phyloP scores from a whole-genome alignment of 2,329 filamentous ascomycete species.

The Exophiala calicioides region DNA sequence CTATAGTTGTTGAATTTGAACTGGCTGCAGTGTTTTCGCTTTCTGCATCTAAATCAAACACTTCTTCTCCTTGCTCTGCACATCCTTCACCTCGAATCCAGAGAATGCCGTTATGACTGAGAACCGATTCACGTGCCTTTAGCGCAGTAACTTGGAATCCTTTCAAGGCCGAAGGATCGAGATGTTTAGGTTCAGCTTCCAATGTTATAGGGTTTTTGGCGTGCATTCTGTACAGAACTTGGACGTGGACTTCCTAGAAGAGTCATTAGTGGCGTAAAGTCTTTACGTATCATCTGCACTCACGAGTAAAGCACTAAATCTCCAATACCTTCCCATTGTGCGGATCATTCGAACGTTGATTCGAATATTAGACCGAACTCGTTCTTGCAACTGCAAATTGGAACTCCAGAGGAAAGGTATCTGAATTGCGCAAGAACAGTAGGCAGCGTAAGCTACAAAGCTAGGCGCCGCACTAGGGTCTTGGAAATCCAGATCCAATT shows the following conservation, averaged over 20 bases:
- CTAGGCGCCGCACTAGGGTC: slow-evolving; percentile 4
- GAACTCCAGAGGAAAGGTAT: slow-evolving; percentile 13
- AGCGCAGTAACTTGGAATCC: slow-evolving; percentile 7
- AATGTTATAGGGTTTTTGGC: neutral
- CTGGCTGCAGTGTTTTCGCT: neutral
- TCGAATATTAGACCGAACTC: slow-evolving; percentile 6
- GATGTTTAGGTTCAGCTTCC: slow-evolving; percentile 9
- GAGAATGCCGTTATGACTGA: slow-evolving; percentile 13
- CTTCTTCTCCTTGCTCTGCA: neutral
- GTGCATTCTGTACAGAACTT: slow-evolving; percentile 14
- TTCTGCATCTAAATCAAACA: neutral
- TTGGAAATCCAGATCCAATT: slow-evolving; percentile 2
- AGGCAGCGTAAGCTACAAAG: slow-evolving; percentile 15
- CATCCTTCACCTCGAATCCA: slow-evolving; percentile 6
- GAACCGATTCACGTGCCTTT: slow-evolving; percentile 12
- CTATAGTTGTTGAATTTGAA: neutral
- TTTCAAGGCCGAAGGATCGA: slow-evolving; percentile 5
- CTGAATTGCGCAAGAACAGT: slow-evolving; percentile 12
- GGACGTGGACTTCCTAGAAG: slow-evolving; percentile 11
- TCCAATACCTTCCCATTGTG: slow-evolving; percentile 13
- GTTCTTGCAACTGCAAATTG: neutral
- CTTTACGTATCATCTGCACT: slow-evolving; percentile 8
- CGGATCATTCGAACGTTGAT: slow-evolving; percentile 13
- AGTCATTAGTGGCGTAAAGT: neutral
- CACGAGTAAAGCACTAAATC: slow-evolving; percentile 11